Base-by-base conservation (phyloP, 331 rosid genomes). In the Rhamnella rubrinervis region DNA sequence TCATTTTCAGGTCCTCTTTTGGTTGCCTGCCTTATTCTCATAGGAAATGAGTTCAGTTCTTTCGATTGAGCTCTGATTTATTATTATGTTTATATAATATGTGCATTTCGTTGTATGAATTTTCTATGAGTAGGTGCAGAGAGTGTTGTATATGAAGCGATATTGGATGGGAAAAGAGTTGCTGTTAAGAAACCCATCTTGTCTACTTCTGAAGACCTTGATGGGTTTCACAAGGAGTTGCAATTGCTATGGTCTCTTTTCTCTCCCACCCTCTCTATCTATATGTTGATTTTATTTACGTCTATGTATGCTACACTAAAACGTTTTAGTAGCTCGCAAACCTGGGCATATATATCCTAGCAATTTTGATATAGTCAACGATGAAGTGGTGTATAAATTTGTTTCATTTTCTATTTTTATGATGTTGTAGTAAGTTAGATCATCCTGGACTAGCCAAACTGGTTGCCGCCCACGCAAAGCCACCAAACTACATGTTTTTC, bases 401-500 rank as follows among this genome's bases (percentile, higher is more conserved):
- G 57, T 66, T 65, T 2, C 1, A 57, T 61, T 23, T 23, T 23
- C 23, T 23, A 23, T 71, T 61, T 68, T 52, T 56, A 71, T 68
- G 28, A 70, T 60, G 8, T 8, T 84, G 81, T 65, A 92, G 98
- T 77, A 85, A 81, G 85, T 69, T 93, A 75, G 92, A 87, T 78
- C 95, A 93, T 80, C 91, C 92, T 4, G 89, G 91, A 64, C 67
- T 93, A 25, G 91, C 86, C 9, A 85, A 85, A 67, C 61, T 91
- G 68, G 76, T 93, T 50, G 98, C 98, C 0, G 98, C 97, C 18
- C 96, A 91, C 75, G 97, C 98, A 51, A 93, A 81, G 85, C 97
- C 98, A 46, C 97, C 97, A 61, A 85, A 83, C 75, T 93, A 91
- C 75, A 64, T 93, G 87, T 84, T 87, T 86, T 91, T 93, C 96